Evolutionary conservation across 2,329 filamentous ascomycete species (phyloP), one percentile per base, ranked within the genome.

Genomic region (Diplocarpon mali): DNA sequence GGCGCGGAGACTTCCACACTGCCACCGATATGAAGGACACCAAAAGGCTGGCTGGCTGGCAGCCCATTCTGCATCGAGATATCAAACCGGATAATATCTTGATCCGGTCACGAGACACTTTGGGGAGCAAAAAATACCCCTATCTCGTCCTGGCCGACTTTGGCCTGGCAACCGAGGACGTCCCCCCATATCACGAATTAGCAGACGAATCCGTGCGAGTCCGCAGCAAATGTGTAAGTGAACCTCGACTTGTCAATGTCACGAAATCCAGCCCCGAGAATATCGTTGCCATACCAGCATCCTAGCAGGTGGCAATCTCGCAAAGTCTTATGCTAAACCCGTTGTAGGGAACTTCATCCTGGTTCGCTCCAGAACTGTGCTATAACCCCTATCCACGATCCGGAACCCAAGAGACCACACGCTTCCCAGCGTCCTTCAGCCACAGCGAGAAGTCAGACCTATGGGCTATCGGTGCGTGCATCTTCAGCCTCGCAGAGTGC

Each of bases 71-170:
- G 6, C 57, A 60, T 40, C 49, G 57, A 8, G 57, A 60, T 37
- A 51, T 60, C 37, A 60, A 60, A 38, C 56, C 57, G 12, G 57
- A 60, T 36, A 60, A 60, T 36, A 45, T 60, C 9, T 46, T 60
- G 11, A 43, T 60, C 4, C 40, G 51, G 10, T 59, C 57, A 1
- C 49, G 57, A 36, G n/a, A 37, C 8, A 54, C 48, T 3, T n/a
- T 50, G 6, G 50, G 42, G 10, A 51, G 48, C 1, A 43, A 37
- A 2, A 56, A 54, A 24, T 58, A 58, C 30, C 51, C 51, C 16
- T 60, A 59, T 35, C 51, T 51, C 15, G 50, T 58, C 10, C 45
- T 60, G 11, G 56, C 54, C 27, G 57, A 60, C 35, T 60, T 60
- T 31, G 57, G 57, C 3, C 45, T 60, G 7, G 55, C 54, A 13